These are phyloP conservation scores for Mallotus japonicus DNA, from an alignment of 441 rosid species.

Conservation along the genomic window DNA sequence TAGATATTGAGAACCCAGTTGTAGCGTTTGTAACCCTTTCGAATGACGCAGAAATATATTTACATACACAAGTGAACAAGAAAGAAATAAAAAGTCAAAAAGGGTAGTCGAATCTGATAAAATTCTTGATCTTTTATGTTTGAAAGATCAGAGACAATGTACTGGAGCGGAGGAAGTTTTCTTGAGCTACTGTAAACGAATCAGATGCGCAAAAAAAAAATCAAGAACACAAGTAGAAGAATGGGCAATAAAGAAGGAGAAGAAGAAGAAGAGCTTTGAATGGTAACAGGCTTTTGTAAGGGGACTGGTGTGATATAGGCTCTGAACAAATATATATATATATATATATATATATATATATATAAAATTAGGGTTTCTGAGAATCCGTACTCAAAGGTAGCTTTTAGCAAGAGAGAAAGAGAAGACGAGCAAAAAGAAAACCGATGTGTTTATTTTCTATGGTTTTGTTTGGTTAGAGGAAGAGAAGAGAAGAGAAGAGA, in stretches of 20 bases:
- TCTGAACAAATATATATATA: too few relatives aligned
- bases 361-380: slow-evolving; percentile 32
- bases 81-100: neutral
- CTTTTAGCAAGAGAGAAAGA: slow-evolving; percentile 1
- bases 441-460: too few relatives aligned
- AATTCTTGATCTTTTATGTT: slow-evolving; percentile 5
- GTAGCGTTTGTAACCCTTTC: neutral
- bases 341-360: too few relatives aligned
- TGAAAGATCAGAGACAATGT: slow-evolving; percentile 16
- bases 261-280: slow-evolving; percentile 18
- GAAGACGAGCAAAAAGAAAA: too few relatives aligned
- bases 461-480: too few relatives aligned
- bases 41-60: too few relatives aligned
- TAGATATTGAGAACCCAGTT: slow-evolving; percentile 19
- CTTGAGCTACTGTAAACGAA: slow-evolving; percentile 8
- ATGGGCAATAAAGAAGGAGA: neutral
- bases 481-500: neutral
- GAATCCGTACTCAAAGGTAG: slow-evolving; percentile 34
- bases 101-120: slow-evolving; percentile 22
- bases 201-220: slow-evolving; percentile 20
- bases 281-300: slow-evolving; percentile 4
- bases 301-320: too few relatives aligned
- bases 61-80: too few relatives aligned
- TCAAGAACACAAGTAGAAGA: slow-evolving; percentile 7
- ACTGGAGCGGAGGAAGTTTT: slow-evolving; percentile 3